Conservation (phyloP, 768 basidiomycete species). For the Tricholoma hemisulphureum region DNA sequence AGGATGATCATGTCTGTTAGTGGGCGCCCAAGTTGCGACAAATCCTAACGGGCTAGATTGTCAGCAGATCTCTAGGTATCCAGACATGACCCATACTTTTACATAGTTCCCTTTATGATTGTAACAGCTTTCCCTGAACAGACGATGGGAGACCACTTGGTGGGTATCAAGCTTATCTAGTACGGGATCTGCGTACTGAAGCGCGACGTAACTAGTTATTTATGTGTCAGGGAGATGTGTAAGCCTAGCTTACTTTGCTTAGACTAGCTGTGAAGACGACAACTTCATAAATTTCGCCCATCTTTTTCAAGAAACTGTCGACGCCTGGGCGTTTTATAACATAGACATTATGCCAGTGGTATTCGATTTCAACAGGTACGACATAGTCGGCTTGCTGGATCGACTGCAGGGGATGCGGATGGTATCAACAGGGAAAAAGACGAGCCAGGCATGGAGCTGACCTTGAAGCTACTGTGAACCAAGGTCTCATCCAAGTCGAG, state of each 20-base stretch:
- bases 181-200: slow-evolving; percentile 96
- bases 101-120: slow-evolving; percentile 99
- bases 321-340: slow-evolving; percentile 99
- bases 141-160: slow-evolving; percentile 87
- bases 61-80: background rate
- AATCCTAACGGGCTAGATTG: slow-evolving; percentile 55
- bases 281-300: slow-evolving; percentile 98
- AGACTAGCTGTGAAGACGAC: slow-evolving; percentile 98
- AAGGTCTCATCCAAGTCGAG: slow-evolving; percentile 97
- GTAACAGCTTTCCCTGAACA: slow-evolving; percentile 98
- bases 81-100: slow-evolving; percentile 56
- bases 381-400: slow-evolving; percentile 96
- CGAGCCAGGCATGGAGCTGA: slow-evolving; percentile 30
- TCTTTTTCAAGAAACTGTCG: slow-evolving; percentile 93
- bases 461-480: slow-evolving; percentile 98
- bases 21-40: slow-evolving; percentile 94
- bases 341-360: slow-evolving; percentile 97
- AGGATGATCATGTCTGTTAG: slow-evolving; percentile 95
- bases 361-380: slow-evolving; percentile 98
- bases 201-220: slow-evolving; percentile 10
- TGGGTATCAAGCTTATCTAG: slow-evolving; percentile 94
- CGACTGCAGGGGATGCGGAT: slow-evolving; percentile 50
- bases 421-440: slow-evolving; percentile 6
- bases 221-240: slow-evolving; percentile 4
- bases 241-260: slow-evolving; percentile 73